Evolutionary conservation across 106 monocot genomes (phyloP), one percentile per base, ranked within the genome.

Genomic region (Platanthera guangdongensis): DNA sequence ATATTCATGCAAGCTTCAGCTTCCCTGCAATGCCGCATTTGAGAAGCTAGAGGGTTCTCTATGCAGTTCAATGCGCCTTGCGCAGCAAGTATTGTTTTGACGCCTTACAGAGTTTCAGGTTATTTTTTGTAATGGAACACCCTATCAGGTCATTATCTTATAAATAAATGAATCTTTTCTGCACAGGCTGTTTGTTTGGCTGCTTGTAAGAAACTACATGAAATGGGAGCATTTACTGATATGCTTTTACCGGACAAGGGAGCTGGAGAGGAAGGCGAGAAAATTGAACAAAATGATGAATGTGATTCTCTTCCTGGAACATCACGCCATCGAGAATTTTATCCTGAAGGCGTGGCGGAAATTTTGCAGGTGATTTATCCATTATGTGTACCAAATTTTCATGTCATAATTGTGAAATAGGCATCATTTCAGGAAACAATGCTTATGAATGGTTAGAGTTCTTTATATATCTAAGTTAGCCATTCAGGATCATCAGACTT

Each of bases 171-270:
- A 72, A 47, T 76, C 32, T 63, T 22, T 45, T 52, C 50, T 73
- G 48, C 82, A 75, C 78, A 99, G 97, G 94, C 94, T 80, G 97
- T 99, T 64, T 94, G 91, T 80, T 88, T 99, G 80, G 94, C 89
- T 85, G 97, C 91, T 73, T 99, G 97, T 81, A 94, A 92, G 86
- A 99, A 92, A 55, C 84, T 99, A 71, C 97, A 99, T 89, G 97
- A 99, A 87, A 90, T 99, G 97, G 97, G 89, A 25, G 97, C 91
- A 70, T 99, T 99, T 81, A 99, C 94, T 71, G 97, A 99, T 72
- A 92, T 90, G 91, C 91, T 99, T 81, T 84, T 99, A 78, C 97
- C 97, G 19, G 97, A 99, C 71, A 93, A 89, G 70, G 97, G 97
- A 77, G 91, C 80, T 57, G 86, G 87, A 51, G 88, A 89, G 63